Conservation (phyloP, 2,329 filamentous ascomycete species). For the Trichophyton rubrum region DNA sequence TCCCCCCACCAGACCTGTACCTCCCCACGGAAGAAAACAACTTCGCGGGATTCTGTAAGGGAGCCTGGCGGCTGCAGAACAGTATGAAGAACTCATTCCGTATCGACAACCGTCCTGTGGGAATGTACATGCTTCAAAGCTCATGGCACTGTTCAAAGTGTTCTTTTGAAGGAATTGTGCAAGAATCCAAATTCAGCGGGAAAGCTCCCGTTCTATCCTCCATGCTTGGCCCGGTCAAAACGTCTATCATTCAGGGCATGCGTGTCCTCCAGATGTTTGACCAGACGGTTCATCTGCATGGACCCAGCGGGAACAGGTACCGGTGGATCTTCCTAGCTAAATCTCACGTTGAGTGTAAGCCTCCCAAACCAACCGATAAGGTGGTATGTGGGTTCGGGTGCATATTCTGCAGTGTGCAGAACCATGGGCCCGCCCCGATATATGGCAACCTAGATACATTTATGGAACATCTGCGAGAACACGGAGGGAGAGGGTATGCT, state of each 20-base stretch:
- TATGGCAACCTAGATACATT: constrained; percentile 32
- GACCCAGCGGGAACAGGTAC: constrained; percentile 28
- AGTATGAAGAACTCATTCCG: constrained; percentile 25
- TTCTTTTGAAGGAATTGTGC: constrained; percentile 30
- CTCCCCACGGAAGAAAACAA: constrained; percentile 26
- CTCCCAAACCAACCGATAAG: constrained; percentile 12
- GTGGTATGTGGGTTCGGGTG: constrained; percentile 28
- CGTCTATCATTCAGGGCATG: background rate
- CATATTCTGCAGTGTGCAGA: constrained; percentile 35
- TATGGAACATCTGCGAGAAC: constrained; percentile 33
- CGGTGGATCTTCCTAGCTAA: constrained; percentile 39
- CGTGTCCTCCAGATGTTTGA: constrained; percentile 18
- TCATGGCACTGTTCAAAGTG: constrained; percentile 33
- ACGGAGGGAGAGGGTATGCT: constrained; percentile 17
- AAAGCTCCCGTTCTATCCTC: constrained; percentile 12
- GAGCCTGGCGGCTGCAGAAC: constrained; percentile 30
- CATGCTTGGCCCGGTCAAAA: constrained; percentile 8
- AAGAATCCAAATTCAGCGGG: constrained; percentile 13
- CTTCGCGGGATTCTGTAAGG: constrained; percentile 36
- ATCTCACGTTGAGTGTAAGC: constrained; percentile 30
- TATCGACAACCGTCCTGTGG: constrained; percentile 15
- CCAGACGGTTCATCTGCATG: constrained; percentile 18
- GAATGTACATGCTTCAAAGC: constrained; percentile 22
- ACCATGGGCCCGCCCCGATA: constrained; percentile 22
- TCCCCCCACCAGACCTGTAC: constrained; percentile 11